These are phyloP conservation scores for Aspergillus panamensis DNA, from an alignment of 495 filamentous ascomycete genomes.

Conservation along the genomic window DNA sequence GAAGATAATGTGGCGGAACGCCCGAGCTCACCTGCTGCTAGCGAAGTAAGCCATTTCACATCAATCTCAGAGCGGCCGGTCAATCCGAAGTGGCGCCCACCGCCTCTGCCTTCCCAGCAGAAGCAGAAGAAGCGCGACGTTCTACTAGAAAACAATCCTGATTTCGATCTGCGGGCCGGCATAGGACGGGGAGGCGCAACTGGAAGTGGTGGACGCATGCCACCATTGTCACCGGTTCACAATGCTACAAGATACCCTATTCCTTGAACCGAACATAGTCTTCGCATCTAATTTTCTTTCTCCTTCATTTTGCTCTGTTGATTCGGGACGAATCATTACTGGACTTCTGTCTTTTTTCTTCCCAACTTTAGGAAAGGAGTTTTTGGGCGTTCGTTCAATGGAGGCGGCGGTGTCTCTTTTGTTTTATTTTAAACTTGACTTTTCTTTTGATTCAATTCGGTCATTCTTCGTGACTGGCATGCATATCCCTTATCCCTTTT, in stretches of 20 bases:
- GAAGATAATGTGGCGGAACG: conserved; percentile 61
- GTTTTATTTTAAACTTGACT: conserved; percentile 1
- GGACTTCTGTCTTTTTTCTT: not conserved
- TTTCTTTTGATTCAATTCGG: not conserved
- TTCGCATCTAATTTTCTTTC: conserved; percentile 2
- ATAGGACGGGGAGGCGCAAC: conserved; percentile 22
- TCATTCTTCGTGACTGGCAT: not conserved
- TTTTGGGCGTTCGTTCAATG: not conserved
- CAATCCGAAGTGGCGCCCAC: conserved; percentile 76
- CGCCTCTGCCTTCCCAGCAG: conserved; percentile 39
- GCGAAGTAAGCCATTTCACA: conserved; percentile 76
- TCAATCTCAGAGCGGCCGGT: conserved; percentile 80
- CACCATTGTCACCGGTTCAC: conserved; percentile 20
- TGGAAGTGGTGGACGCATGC: conserved; percentile 29
- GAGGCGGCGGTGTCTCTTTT: not conserved
- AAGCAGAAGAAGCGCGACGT: conserved; percentile 53
- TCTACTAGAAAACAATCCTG: conserved; percentile 66
- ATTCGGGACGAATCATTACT: too few species aligned
- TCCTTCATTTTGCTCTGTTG: not conserved
- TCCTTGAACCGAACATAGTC: conserved; percentile 24
- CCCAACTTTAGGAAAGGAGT: not conserved
- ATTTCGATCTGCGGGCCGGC: conserved; percentile 58
- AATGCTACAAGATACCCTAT: conserved; percentile 28
- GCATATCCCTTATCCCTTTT: not conserved
- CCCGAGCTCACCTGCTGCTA: conserved; percentile 69